A percentile compares a stretch with the other conserved stretches of the same genome.
phyloP scores from a whole-genome alignment of 352 stramenopile species.

The Plasmopara halstedii region DNA sequence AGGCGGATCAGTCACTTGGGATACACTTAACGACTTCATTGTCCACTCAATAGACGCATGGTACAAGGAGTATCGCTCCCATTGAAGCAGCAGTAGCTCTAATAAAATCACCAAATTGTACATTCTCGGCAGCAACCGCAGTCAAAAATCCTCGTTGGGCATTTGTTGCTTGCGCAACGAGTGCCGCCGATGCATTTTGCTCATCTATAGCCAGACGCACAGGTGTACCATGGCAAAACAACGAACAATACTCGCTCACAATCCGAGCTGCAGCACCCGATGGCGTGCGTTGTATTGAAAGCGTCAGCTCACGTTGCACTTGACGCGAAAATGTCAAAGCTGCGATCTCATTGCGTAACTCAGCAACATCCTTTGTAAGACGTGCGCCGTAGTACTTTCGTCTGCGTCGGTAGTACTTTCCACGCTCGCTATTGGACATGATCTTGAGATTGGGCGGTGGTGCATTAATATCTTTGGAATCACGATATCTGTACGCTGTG shows the following conservation, averaged over 20 bases:
- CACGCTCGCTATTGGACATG: constrained; percentile 60
- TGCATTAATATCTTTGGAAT: background rate
- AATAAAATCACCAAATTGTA: constrained; percentile 41
- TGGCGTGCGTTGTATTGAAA: constrained; percentile 17
- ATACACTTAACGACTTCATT: constrained; percentile 34
- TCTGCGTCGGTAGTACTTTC: constrained; percentile 53
- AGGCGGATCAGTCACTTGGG: constrained; percentile 12
- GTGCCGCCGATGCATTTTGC: constrained; percentile 8
- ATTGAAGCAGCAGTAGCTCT: constrained; percentile 35
- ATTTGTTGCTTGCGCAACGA: constrained; percentile 14
- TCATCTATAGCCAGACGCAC: constrained; percentile 30
- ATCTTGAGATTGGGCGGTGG: constrained; percentile 25
- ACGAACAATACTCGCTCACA: constrained; percentile 42
- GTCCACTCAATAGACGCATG: constrained; percentile 35
- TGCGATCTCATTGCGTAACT: constrained; percentile 43
- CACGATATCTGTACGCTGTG: constrained; percentile 8
- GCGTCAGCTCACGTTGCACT: constrained; percentile 22
- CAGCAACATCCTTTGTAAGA: constrained; percentile 25
- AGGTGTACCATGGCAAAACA: constrained; percentile 41
- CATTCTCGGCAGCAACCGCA: constrained; percentile 26
- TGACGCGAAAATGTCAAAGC: constrained; percentile 24
- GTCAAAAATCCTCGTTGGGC: constrained; percentile 30
- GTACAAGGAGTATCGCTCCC: constrained; percentile 50
- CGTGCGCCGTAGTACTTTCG: constrained; percentile 40
- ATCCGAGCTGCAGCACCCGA: constrained; percentile 21